Evolutionary conservation across 75 land plant genomes (phyloP), one percentile per base, ranked within the genome.

Genomic region (Adiantum capillusveneris): DNA sequence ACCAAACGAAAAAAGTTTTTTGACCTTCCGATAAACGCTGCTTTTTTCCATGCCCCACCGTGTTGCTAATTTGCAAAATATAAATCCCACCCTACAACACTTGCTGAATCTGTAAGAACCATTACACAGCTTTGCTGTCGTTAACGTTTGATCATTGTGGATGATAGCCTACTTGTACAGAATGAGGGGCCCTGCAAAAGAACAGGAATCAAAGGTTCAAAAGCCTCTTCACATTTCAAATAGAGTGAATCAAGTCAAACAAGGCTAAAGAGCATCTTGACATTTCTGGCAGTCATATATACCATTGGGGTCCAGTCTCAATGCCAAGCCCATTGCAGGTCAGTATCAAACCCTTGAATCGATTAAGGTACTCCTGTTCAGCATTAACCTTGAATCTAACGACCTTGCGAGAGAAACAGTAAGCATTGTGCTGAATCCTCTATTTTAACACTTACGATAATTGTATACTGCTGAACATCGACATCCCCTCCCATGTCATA

Each of bases 301-400:
- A 84, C 83, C 83, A 74, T 24, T 68, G 18, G n/a, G 79, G 57
- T 57, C 68, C 54, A 42, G 70, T 70, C 58, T 54, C 65, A 53
- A 89, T 85, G 7, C 95, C 95, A 66, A 89, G 86, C 31, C 95
- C 95, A 74, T 80, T 89, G 75, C 90, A 89, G 9, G 90, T 89
- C 26, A 89, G 73, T 44, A 89, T 89, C 80, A 89, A 75, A 54
- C 89, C 90, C 68, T 89, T 89, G 64, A 89, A 89, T 56, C 86
- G 70, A 42, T 80, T 46, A 21, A 89, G 81, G 58, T 89, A 89
- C 64, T 89, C 95, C 95, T 89, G 79, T 58, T 65, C 29, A 42
- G 29, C 22, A 34, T 34, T 3, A 34, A 34, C 37, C 3, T 5
- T 34, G n/a, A n/a, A n/a, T n/a, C n/a, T n/a, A n/a, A n/a, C n/a